phyloP scores from a whole-genome alignment of 305 asterid genomes.

The Nicotiana rustica region DNA sequence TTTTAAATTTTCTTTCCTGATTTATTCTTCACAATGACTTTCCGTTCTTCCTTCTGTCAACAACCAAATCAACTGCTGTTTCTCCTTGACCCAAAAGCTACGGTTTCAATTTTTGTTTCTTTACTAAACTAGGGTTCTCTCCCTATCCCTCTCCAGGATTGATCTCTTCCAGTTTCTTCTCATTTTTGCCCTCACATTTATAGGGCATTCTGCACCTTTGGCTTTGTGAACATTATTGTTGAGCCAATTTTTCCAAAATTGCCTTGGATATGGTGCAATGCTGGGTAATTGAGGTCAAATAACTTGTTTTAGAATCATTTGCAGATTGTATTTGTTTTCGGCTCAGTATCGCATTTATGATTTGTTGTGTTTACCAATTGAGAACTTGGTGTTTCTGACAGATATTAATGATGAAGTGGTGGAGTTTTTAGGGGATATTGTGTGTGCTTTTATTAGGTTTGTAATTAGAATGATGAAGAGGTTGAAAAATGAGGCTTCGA shows the following conservation, averaged over 20 bases:
- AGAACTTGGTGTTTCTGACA: background rate
- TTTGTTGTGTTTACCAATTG: slow-evolving; percentile 3
- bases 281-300: background rate
- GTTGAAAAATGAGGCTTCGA: slow-evolving; percentile 61
- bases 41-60: background rate
- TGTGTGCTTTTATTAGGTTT: background rate
- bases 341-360: background rate
- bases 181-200: background rate
- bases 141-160: background rate
- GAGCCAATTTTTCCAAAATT: background rate
- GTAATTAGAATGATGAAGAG: slow-evolving; percentile 65
- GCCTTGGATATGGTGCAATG: slow-evolving; percentile 5
- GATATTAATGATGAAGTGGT: slow-evolving; percentile 11
- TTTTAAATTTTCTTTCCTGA: background rate
- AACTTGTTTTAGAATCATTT: background rate
- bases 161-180: slow-evolving; percentile 1
- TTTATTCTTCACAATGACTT: background rate
- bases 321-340: background rate
- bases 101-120: background rate
- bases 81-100: background rate
- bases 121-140: background rate
- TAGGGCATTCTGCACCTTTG: slow-evolving; percentile 21
- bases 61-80: slow-evolving; percentile 20
- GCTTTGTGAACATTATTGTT: background rate
- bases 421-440: slow-evolving; percentile 3